A percentile compares a stretch with the other conserved stretches of the same genome.
phyloP scores from a whole-genome alignment of 805 yeast species.

The Nakazawaea siamensis region DNA sequence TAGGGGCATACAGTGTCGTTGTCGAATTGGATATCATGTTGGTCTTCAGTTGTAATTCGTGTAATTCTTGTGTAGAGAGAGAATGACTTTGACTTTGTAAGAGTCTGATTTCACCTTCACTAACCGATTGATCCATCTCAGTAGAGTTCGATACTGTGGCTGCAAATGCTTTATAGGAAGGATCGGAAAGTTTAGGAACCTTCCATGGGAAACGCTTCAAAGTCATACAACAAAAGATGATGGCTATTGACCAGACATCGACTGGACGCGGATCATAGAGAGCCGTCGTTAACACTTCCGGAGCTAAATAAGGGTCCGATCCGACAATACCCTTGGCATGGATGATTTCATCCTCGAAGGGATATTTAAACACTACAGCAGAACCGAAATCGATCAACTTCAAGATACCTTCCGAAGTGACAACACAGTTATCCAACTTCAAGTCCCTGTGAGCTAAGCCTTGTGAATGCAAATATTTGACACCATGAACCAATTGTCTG shows the following conservation, averaged over 20 bases:
- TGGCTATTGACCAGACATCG: constrained; percentile 92
- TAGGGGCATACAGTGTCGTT: constrained; percentile 18
- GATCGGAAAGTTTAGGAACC: constrained; percentile 72
- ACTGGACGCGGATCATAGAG: constrained; percentile 79
- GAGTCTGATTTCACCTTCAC: background rate
- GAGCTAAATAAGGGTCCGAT: constrained; percentile 92
- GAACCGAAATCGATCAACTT: constrained; percentile 93
- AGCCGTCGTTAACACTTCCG: constrained; percentile 60
- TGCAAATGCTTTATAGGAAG: constrained; percentile 61
- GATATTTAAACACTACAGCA: constrained; percentile 73
- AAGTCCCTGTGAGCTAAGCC: constrained; percentile 93
- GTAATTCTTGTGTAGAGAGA: constrained; percentile 6
- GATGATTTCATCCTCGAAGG: constrained; percentile 47
- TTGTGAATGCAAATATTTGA: constrained; percentile 62
- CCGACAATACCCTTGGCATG: constrained; percentile 85
- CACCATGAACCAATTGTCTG: constrained; percentile 73
- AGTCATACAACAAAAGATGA: constrained; percentile 86
- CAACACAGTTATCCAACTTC: constrained; percentile 90
- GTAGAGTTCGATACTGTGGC: constrained; percentile 5
- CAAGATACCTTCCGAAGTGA: constrained; percentile 61
- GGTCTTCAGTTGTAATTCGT: constrained; percentile 9
- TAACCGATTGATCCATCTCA: constrained; percentile 2
- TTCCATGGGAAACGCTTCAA: constrained; percentile 93
- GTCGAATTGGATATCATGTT: constrained; percentile 10
- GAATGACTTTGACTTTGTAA: constrained; percentile 6